Evolutionary conservation across 176 grass and related monocot species (phyloP).

Genomic region (Guadua angustifolia): DNA sequence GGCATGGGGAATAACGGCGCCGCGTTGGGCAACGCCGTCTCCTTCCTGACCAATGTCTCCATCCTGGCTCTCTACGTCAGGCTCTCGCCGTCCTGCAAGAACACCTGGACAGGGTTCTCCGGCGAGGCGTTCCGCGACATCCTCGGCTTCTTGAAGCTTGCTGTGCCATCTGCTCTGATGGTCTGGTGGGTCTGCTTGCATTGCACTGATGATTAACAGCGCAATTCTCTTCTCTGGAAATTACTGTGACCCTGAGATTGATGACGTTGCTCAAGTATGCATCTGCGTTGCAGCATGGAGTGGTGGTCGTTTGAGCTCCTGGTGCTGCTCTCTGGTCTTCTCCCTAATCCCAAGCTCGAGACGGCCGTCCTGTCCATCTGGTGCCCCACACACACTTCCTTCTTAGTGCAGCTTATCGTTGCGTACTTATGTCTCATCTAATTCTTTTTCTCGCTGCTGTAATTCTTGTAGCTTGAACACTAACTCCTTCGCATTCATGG

Average conservation of each 20-base stretch:
- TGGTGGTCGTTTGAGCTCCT: slow-evolving; percentile 68
- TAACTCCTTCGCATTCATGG: no score
- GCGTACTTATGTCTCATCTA: no score
- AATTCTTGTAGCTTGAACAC: no score
- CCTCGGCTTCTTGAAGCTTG: slow-evolving; percentile 43
- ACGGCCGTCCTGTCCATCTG: no score
- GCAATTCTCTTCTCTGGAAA: background rate
- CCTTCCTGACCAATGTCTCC: slow-evolving; percentile 36
- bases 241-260: background rate
- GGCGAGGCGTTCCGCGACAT: slow-evolving; percentile 44
- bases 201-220: background rate
- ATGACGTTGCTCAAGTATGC: slow-evolving; percentile 15
- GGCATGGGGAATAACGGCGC: slow-evolving; percentile 51
- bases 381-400: background rate
- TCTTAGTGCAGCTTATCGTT: background rate
- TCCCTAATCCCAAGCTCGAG: no score
- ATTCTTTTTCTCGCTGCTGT: no score
- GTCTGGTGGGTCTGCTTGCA: slow-evolving; percentile 44
- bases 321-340: slow-evolving; percentile 41
- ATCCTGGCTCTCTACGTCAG: slow-evolving; percentile 46
- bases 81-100: slow-evolving; percentile 38
- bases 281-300: background rate
- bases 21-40: slow-evolving; percentile 43
- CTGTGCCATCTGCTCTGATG: slow-evolving; percentile 60
- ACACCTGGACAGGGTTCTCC: slow-evolving; percentile 43